Conservation (phyloP, 768 basidiomycete species). For the Chlorophyllum brunneum region DNA sequence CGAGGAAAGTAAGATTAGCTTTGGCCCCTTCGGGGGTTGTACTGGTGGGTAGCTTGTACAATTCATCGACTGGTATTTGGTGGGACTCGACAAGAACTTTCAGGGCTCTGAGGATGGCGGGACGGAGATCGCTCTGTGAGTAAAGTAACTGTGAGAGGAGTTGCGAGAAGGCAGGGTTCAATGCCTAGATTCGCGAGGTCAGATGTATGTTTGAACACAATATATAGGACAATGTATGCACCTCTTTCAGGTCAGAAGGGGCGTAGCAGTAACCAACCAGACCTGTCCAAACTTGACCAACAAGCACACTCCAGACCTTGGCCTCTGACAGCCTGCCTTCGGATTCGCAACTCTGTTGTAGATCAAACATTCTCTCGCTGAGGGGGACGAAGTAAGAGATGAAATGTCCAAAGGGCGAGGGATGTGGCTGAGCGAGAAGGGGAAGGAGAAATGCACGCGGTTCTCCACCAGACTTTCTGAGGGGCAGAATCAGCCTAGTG, state of each 20-base stretch:
- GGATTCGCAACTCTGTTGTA: conserved; percentile 75
- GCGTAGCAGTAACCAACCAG: conserved; percentile 88
- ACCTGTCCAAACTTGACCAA: conserved; percentile 92
- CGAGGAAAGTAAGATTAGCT: conserved; percentile 68
- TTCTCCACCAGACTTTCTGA: conserved; percentile 66
- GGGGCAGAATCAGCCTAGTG: conserved; percentile 1
- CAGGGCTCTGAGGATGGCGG: conserved; percentile 77
- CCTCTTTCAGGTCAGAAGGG: conserved; percentile 70
- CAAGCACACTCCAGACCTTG: conserved; percentile 93
- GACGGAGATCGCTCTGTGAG: conserved; percentile 78
- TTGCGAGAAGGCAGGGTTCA: conserved; percentile 76
- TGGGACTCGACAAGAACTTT: conserved; percentile 83
- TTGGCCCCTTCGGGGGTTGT: conserved; percentile 58
- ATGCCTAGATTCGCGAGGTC: conserved; percentile 44
- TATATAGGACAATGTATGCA: conserved; percentile 22
- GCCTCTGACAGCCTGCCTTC: conserved; percentile 77
- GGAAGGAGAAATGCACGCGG: conserved; percentile 93
- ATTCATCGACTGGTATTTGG: conserved; percentile 22
- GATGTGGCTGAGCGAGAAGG: conserved; percentile 74
- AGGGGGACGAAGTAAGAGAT: conserved; percentile 88
- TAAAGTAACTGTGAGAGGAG: conserved; percentile 94
- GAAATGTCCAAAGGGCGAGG: conserved; percentile 82
- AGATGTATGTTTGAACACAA: not conserved
- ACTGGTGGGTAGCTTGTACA: conserved; percentile 24
- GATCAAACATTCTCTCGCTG: conserved; percentile 88